Base-by-base conservation (phyloP, 352 stramenopile genomes). In the Pythium pyrilobum region DNA sequence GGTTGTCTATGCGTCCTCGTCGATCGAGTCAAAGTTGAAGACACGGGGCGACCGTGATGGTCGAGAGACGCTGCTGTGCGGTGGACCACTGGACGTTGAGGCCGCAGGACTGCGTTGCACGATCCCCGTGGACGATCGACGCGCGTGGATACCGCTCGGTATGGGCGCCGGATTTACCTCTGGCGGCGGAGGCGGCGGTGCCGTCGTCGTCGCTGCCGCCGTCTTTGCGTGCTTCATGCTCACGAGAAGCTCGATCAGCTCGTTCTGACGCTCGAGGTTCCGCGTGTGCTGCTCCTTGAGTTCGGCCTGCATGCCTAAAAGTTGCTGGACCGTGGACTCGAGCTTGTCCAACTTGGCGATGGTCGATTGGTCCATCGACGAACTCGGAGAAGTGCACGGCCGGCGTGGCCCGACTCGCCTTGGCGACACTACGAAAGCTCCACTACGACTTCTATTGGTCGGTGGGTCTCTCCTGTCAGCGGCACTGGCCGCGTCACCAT, bases 321-420 rank as follows among this genome's bases (percentile, higher is more conserved):
- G 27, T 12, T 54, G 52, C 34, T 67, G 69, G 25, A 87, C 67
- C 13, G 59, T 72, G 5, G 59, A 53, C 51, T 87, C 72, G 8
- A 85, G 69, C 40, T 65, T 71, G 27, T 87, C 74, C 13, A 87
- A 36, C 46, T 82, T 85, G 9, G 47, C 53, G 3, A 48, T 11
- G 8, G 61, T 60, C 4, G 49, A 37, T 54, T 11, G 8, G 61
- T 60, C 4, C 46, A 37, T 54, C 21, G 46, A 36, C 13, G n/a
- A n/a, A n/a, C 40, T 33, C 10, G 13, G 42, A 27, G 25, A 24
- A 2, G n/a, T 34, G 42, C 7, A 31, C 5, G 20, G 15, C 12
- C 20, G 29, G 11, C 29, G 29, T 32, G 21, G 29, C 29, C n/a
- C n/a, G n/a, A n/a, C n/a, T n/a, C n/a, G n/a, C n/a, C n/a, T n/a